These are phyloP conservation scores for Erythrobasidium hasegawianum DNA, from an alignment of 1,284 basidiomycete species.

Conservation along the genomic window DNA sequence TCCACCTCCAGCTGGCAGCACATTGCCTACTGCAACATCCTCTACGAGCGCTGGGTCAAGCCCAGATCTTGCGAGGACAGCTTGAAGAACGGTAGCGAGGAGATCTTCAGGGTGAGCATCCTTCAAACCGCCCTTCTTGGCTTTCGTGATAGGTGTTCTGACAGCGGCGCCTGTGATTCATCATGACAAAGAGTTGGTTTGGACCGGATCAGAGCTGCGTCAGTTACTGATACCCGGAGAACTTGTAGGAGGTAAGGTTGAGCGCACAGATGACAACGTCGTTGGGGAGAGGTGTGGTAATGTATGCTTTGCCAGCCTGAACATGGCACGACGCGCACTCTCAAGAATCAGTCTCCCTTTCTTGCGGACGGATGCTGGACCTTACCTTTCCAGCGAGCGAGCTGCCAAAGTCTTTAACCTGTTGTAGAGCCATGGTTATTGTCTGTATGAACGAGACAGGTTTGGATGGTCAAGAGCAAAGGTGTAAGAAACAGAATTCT, in stretches of 20 bases:
- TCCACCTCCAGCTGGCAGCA: conserved; percentile 86
- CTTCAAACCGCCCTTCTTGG: conserved; percentile 89
- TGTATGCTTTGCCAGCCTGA: conserved; percentile 33
- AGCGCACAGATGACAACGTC: conserved; percentile 30
- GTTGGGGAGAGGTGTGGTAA: conserved; percentile 30
- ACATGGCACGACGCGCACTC: too few species aligned
- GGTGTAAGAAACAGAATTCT: too few species aligned
- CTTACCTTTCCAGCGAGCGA: conserved; percentile 31
- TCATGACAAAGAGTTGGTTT: too few species aligned
- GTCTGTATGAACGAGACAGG: too few species aligned
- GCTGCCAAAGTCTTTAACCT: conserved; percentile 22
- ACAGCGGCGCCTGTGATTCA: conserved; percentile 64
- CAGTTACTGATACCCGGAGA: background rate
- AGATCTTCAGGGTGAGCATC: conserved; percentile 87
- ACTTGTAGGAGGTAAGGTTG: background rate
- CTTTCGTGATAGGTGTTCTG: conserved; percentile 72
- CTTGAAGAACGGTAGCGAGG: conserved; percentile 74
- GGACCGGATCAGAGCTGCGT: too few species aligned
- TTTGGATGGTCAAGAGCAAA: too few species aligned
- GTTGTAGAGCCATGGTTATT: conserved; percentile 19
- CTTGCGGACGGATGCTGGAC: background rate
- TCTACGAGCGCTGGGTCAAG: conserved; percentile 78
- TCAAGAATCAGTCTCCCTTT: background rate
- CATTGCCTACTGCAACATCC: conserved; percentile 88
- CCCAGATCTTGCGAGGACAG: conserved; percentile 56